A percentile compares a stretch with the other conserved stretches of the same genome.
phyloP scores from a whole-genome alignment of 768 basidiomycete species.

The Tulasnella sp. region DNA sequence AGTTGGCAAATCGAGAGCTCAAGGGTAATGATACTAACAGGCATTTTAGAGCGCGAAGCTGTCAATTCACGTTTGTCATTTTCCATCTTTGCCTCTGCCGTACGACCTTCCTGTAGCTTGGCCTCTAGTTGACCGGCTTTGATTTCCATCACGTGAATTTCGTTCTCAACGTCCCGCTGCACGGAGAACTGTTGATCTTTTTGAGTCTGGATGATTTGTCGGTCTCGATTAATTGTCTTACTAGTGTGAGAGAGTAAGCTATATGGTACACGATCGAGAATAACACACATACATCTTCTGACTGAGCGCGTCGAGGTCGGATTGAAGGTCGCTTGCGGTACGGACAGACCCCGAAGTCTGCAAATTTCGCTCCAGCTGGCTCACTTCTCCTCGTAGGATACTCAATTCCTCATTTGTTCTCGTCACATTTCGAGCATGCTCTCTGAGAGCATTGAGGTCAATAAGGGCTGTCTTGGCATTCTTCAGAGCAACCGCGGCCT shows the following conservation, averaged over 20 bases:
- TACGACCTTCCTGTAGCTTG: conserved; percentile 38
- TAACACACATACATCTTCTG: conserved; percentile 46
- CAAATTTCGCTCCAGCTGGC: conserved; percentile 56
- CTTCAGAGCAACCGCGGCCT: conserved; percentile 36
- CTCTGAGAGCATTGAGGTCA: conserved; percentile 47
- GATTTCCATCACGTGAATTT: conserved; percentile 51
- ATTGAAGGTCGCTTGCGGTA: conserved; percentile 78
- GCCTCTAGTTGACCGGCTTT: conserved; percentile 28
- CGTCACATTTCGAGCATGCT: conserved; percentile 22
- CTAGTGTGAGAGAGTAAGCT: conserved; percentile 26
- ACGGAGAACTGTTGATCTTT: conserved; percentile 47
- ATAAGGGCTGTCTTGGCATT: conserved; percentile 42
- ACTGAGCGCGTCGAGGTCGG: conserved; percentile 52
- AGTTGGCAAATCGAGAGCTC: too few relatives aligned
- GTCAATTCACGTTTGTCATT: conserved; percentile 47
- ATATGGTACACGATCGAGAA: background rate
- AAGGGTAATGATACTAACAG: background rate
- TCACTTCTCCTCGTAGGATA: conserved; percentile 48
- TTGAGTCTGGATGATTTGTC: conserved; percentile 42
- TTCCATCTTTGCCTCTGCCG: conserved; percentile 43
- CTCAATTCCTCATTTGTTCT: conserved; percentile 36
- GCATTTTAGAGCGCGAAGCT: conserved; percentile 2
- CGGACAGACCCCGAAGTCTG: conserved; percentile 60
- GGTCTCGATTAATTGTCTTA: conserved; percentile 54
- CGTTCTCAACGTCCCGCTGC: conserved; percentile 45